Conservation (phyloP, 164 flowering plant genomes). For the Kalanchoe fedtschenkoi region DNA sequence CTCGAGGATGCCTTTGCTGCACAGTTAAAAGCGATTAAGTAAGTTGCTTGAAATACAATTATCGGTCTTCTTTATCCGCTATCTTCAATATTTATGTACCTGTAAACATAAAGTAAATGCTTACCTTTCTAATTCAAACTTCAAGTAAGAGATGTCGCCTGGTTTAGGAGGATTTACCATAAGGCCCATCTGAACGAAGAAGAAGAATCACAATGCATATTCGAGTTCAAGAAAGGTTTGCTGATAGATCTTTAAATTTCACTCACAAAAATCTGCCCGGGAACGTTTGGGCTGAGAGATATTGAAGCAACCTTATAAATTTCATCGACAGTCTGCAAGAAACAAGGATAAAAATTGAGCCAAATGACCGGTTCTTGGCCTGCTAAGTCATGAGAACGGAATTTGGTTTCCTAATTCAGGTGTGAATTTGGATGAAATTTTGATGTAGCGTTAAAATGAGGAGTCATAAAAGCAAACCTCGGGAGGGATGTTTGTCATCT, state of each 20-base stretch:
- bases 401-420: not conserved
- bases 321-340: constrained; percentile 85
- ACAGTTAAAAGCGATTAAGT: constrained; percentile 2
- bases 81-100: not conserved
- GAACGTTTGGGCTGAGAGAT: constrained; percentile 89
- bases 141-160: constrained; percentile 81
- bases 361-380: not conserved
- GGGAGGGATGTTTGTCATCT: constrained; percentile 93
- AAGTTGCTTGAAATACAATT: no score
- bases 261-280: constrained; percentile 93
- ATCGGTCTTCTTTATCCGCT: not conserved
- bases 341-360: constrained; percentile 9
- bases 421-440: not conserved
- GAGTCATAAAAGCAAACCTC: constrained; percentile 30
- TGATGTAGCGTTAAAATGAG: no score
- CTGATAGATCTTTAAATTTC: not conserved
- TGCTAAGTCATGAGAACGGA: not conserved
- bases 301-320: constrained; percentile 91
- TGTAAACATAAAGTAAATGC: not conserved
- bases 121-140: constrained; percentile 66
- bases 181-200: constrained; percentile 58
- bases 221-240: not conserved
- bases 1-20: constrained; percentile 86
- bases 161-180: constrained; percentile 96
- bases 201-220: not conserved